Percentiles rank a stretch among this genome's conserved stretches.
Evolutionary conservation across 75 land plant species (phyloP).

Genomic region (Selaginella moellendorffii): DNA sequence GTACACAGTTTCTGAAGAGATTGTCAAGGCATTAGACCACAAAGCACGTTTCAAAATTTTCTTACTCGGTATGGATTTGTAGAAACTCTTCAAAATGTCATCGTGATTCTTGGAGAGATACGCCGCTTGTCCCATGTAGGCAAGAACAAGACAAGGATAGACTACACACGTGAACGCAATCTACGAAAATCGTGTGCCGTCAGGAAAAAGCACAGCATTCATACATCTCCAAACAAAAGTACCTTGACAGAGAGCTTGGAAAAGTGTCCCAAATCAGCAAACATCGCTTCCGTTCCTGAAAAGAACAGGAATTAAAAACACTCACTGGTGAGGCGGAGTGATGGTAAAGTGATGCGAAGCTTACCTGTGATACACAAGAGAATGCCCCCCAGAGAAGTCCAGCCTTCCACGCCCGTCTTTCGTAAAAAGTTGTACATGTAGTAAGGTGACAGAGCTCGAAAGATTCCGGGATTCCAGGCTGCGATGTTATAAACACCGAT

Average conservation of each 20-base stretch:
- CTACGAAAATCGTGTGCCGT: constrained; percentile 1
- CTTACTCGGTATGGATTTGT: constrained; percentile 10
- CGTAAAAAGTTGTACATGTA: constrained; percentile 48
- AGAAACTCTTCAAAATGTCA: constrained; percentile 3
- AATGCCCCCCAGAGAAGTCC: constrained; percentile 77
- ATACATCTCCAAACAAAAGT: not conserved
- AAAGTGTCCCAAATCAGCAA: constrained; percentile 8
- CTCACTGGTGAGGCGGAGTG: not conserved
- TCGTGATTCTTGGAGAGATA: constrained; percentile 6
- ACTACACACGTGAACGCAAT: not conserved
- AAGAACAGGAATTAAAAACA: not conserved
- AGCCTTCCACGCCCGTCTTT: constrained; percentile 59
- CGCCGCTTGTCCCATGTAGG: constrained; percentile 10
- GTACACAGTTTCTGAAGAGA: not conserved
- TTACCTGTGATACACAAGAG: constrained; percentile 67
- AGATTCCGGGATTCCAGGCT: constrained; percentile 50
- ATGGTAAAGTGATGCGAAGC: not conserved
- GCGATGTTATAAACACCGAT: constrained; percentile 58
- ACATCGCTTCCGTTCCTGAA: constrained; percentile 7
- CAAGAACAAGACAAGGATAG: constrained; percentile 5
- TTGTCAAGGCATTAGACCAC: too few species aligned
- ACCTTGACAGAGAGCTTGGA: constrained; percentile 2
- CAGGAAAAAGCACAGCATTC: too few species aligned
- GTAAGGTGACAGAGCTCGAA: constrained; percentile 48
- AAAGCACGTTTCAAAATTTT: not conserved